phyloP scores from a whole-genome alignment of 2,329 filamentous ascomycete species.

The Colletotrichum viniferum region DNA sequence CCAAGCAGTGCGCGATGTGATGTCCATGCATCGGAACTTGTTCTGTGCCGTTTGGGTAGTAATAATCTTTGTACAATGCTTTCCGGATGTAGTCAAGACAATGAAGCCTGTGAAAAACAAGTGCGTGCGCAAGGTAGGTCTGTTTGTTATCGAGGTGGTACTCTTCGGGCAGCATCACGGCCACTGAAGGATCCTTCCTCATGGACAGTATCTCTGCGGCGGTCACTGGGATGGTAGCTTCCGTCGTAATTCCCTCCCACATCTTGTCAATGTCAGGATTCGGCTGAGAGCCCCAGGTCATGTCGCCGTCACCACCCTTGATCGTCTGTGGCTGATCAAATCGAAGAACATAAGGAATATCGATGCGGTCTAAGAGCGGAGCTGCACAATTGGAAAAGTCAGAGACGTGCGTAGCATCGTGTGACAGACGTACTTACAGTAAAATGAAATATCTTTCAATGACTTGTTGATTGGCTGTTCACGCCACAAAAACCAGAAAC shows the following conservation, averaged over 20 bases:
- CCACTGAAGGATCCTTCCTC: background rate
- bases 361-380: background rate
- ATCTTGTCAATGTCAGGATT: slow-evolving; percentile 1
- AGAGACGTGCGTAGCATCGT: background rate
- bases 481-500: background rate
- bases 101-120: slow-evolving; percentile 1
- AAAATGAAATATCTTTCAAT: background rate
- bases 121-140: background rate
- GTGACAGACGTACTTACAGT: background rate
- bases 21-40: background rate
- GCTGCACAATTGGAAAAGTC: background rate
- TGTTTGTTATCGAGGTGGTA: background rate
- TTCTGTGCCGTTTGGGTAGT: slow-evolving; percentile 5
- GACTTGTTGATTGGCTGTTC: background rate
- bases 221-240: background rate
- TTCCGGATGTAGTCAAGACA: slow-evolving; percentile 8
- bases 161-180: background rate
- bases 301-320: background rate
- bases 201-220: background rate
- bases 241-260: background rate
- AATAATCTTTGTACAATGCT: slow-evolving; percentile 1
- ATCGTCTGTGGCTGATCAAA: background rate
- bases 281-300: background rate
- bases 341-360: background rate
- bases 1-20: background rate